Conservation (phyloP, 2,329 filamentous ascomycete species). For the Beauveria pseudobassiana region DNA sequence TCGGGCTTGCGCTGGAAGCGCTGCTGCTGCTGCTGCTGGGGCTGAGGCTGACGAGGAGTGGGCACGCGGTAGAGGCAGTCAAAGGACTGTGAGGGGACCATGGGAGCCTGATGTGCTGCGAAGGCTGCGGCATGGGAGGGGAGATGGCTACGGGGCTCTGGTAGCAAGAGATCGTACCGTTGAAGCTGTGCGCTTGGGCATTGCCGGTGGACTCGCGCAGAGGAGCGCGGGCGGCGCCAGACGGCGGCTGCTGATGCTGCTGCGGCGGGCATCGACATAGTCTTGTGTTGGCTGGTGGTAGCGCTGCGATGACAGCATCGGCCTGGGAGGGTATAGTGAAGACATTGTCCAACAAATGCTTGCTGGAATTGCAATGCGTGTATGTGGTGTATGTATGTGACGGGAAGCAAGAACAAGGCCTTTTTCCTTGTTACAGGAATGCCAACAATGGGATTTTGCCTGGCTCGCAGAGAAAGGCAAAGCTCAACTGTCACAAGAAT, state of each 20-base stretch:
- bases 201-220: constrained; percentile 47
- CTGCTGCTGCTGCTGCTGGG: constrained; percentile 25
- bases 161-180: constrained; percentile 37
- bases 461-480: constrained; percentile 5
- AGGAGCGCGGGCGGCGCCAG: constrained; percentile 31
- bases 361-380: constrained; percentile 13
- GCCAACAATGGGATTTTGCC: constrained; percentile 8
- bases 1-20: constrained; percentile 28
- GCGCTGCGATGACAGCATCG: constrained; percentile 43
- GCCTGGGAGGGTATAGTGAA: constrained; percentile 34
- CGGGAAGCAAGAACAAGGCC: background rate
- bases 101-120: constrained; percentile 39
- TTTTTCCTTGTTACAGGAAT: constrained; percentile 10
- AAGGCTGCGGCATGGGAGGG: constrained; percentile 28
- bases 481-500: background rate
- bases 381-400: constrained; percentile 3
- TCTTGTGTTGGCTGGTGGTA: constrained; percentile 41
- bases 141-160: constrained; percentile 34
- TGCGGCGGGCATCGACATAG: constrained; percentile 39
- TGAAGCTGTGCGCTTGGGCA: constrained; percentile 36
- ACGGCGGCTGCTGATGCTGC: constrained; percentile 20
- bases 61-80: constrained; percentile 32
- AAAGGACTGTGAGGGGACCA: constrained; percentile 42
- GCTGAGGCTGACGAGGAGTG: constrained; percentile 29
- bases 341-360: constrained; percentile 21